Conservation (phyloP, 2,329 filamentous ascomycete species). For the Penicillium expansum region DNA sequence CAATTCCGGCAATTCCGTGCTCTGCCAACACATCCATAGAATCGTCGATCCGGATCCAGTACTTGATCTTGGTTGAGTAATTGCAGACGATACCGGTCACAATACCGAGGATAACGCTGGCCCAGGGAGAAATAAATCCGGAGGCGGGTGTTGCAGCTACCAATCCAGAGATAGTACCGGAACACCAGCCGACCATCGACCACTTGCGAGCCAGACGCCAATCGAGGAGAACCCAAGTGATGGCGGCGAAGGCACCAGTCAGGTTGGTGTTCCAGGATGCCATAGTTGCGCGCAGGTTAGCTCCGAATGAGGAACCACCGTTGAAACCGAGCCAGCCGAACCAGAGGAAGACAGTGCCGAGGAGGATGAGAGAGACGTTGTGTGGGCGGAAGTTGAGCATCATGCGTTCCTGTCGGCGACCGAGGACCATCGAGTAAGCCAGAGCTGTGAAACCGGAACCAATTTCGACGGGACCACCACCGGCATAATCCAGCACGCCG, state of each 20-base stretch:
- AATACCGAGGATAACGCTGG: conserved; percentile 59
- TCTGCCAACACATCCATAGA: conserved; percentile 89
- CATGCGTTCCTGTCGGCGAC: conserved; percentile 96
- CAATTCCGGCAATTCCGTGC: conserved; percentile 79
- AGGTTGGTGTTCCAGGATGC: conserved; percentile 98
- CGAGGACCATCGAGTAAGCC: conserved; percentile 93
- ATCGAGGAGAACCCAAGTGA: conserved; percentile 94
- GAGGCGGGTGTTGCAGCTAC: conserved; percentile 84
- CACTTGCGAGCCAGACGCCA: conserved; percentile 92
- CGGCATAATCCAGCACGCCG: conserved; percentile 93
- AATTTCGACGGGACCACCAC: conserved; percentile 96
- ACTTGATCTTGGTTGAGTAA: conserved; percentile 80
- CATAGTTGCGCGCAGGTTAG: conserved; percentile 90
- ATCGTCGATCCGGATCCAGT: conserved; percentile 77
- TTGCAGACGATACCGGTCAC: conserved; percentile 70
- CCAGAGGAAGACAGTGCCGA: conserved; percentile 94
- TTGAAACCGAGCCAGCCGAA: conserved; percentile 99
- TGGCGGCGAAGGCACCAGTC: conserved; percentile 85
- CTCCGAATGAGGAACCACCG: conserved; percentile 89
- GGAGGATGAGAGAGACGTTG: conserved; percentile 95
- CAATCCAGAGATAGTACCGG: conserved; percentile 79
- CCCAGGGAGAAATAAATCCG: conserved; percentile 71
- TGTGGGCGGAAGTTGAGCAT: conserved; percentile 99
- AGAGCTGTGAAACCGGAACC: conserved; percentile 88
- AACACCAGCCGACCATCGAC: conserved; percentile 92